Conservation (phyloP, 108 stramenopile species). For the Cyclotella atomus region DNA sequence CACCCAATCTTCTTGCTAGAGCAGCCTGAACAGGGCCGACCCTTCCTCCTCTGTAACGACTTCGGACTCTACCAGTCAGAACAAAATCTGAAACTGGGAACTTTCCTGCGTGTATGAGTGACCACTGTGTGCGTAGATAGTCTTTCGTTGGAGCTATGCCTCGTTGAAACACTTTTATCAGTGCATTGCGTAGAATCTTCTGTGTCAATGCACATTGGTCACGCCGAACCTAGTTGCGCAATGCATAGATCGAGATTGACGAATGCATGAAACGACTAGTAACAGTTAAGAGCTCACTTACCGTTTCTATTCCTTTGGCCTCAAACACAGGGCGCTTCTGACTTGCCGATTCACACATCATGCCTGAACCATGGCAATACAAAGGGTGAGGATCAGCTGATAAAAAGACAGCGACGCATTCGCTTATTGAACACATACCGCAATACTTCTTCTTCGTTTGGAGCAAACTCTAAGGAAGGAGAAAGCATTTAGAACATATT, state of each 20-base stretch:
- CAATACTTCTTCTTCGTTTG: slow-evolving; percentile 6
- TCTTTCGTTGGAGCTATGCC: slow-evolving; percentile 62
- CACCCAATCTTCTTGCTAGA: slow-evolving; percentile 76
- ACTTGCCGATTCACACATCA: slow-evolving; percentile 82
- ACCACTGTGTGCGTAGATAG: slow-evolving; percentile 83
- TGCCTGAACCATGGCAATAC: no score
- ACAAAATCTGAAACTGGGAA: slow-evolving; percentile 88
- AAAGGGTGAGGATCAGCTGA: no score
- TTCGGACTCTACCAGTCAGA: slow-evolving; percentile 84
- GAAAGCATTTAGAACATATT: neutral
- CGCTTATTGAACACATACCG: no score
- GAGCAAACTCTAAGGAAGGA: neutral
- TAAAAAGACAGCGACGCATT: no score
- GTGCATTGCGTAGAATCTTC: slow-evolving; percentile 74
- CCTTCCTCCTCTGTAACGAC: slow-evolving; percentile 74
- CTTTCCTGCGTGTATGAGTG: slow-evolving; percentile 71
- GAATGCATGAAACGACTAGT: neutral
- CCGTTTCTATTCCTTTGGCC: slow-evolving; percentile 90
- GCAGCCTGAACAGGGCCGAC: slow-evolving; percentile 88
- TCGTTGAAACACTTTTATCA: slow-evolving; percentile 72
- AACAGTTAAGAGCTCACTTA: slow-evolving; percentile 4
- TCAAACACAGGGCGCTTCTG: slow-evolving; percentile 82
- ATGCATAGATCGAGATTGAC: neutral
- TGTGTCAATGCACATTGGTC: slow-evolving; percentile 90
- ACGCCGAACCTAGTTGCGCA: slow-evolving; percentile 50